Evolutionary conservation across 2,329 filamentous ascomycete genomes (phyloP).

Genomic region (Ceratocystis ficicola): DNA sequence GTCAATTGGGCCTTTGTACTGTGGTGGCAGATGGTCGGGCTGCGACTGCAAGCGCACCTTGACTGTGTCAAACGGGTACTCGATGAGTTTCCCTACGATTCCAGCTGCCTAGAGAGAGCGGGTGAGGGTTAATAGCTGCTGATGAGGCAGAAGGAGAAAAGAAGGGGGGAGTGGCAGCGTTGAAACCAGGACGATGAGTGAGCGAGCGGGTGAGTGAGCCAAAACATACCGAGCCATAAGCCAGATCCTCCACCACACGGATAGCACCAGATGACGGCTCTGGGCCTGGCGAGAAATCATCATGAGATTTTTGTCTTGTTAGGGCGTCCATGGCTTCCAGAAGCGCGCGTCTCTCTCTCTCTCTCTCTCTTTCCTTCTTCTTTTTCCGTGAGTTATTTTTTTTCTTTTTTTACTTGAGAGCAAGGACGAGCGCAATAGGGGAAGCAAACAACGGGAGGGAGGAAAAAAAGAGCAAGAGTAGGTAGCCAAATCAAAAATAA

Average conservation of each 20-base stretch:
- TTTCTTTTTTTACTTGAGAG: too few species aligned
- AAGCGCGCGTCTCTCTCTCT: background rate
- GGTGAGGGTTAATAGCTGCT: slow-evolving; percentile 10
- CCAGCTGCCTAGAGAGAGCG: slow-evolving; percentile 53
- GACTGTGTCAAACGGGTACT: slow-evolving; percentile 97
- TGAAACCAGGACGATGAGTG: too few species aligned
- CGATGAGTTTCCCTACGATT: slow-evolving; percentile 85
- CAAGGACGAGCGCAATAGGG: background rate
- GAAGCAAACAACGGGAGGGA: background rate
- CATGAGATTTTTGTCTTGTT: background rate
- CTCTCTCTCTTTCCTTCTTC: background rate
- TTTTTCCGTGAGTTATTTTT: too few species aligned
- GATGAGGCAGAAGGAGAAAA: slow-evolving; percentile 9
- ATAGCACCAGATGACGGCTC: slow-evolving; percentile 33
- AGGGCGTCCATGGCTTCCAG: slow-evolving; percentile 15
- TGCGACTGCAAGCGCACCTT: slow-evolving; percentile 98
- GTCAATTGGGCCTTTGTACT: slow-evolving; percentile 77
- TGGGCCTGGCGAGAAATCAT: slow-evolving; percentile 1
- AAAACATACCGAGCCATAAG: slow-evolving; percentile 67
- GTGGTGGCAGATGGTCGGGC: slow-evolving; percentile 66
- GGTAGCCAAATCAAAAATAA: background rate
- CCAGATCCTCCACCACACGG: slow-evolving; percentile 57
- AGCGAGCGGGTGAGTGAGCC: background rate
- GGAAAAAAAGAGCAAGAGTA: background rate
- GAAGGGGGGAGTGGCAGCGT: too few species aligned